phyloP scores from a whole-genome alignment of 2,329 filamentous ascomycete species.

The Fusarium tricinctum region DNA sequence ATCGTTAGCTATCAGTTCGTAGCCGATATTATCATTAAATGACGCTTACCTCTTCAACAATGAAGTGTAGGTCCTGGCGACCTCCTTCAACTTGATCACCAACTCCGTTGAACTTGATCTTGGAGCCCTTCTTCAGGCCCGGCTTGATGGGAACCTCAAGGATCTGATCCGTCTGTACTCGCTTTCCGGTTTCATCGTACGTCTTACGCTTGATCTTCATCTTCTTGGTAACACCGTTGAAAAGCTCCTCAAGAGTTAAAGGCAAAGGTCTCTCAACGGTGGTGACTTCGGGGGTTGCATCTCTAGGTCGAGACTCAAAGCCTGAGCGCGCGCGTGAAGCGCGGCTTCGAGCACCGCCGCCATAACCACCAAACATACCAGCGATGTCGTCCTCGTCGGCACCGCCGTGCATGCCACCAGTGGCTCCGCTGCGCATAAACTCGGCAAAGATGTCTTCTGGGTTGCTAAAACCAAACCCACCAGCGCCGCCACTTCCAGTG shows the following conservation, averaged over 20 bases:
- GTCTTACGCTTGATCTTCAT: constrained; percentile 98
- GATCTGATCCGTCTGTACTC: constrained; percentile 88
- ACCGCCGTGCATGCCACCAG: constrained; percentile 60
- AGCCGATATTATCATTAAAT: not conserved
- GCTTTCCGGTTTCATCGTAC: constrained; percentile 87
- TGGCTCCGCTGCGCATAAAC: constrained; percentile 73
- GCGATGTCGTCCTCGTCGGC: constrained; percentile 63
- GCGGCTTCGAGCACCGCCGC: constrained; percentile 57
- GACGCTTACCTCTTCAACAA: constrained; percentile 86
- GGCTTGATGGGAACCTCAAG: constrained; percentile 96
- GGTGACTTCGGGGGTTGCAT: constrained; percentile 82
- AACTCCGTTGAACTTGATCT: constrained; percentile 98
- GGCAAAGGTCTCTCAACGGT: constrained; percentile 88
- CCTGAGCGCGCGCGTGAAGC: constrained; percentile 59
- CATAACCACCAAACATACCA: constrained; percentile 69
- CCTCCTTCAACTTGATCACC: constrained; percentile 97
- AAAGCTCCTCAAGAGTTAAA: constrained; percentile 89
- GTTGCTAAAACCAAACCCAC: constrained; percentile 85
- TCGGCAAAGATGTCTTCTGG: constrained; percentile 88
- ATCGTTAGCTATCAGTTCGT: constrained; percentile 57
- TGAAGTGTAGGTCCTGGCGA: constrained; percentile 94
- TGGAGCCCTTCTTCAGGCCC: constrained; percentile 94
- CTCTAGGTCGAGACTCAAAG: constrained; percentile 52
- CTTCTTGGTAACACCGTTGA: constrained; percentile 90
- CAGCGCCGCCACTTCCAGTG: constrained; percentile 64